Conservation (phyloP, 1,139 yeast species). For the Diutina rugosa region DNA sequence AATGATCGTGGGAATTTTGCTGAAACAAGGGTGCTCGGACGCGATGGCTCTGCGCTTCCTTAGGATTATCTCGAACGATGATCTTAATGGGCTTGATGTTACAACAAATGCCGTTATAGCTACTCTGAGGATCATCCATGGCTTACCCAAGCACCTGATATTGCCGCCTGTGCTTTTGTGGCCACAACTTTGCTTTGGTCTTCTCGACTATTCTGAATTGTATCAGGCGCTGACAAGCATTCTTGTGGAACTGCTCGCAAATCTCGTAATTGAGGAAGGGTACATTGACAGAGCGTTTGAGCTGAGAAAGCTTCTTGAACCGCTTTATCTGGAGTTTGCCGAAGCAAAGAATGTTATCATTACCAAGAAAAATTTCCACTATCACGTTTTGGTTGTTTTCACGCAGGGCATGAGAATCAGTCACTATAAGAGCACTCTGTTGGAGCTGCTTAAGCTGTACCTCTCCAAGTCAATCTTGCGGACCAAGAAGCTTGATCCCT, state of each 20-base stretch:
- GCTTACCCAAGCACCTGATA: conserved; percentile 41
- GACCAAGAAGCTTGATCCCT: not conserved
- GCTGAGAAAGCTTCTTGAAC: not conserved
- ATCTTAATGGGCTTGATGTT: conserved; percentile 14
- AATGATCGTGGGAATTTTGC: conserved; percentile 57
- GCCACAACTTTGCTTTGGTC: conserved; percentile 35
- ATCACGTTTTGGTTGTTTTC: not conserved
- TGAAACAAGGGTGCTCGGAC: conserved; percentile 53
- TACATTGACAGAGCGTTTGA: not conserved
- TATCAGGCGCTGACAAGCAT: conserved; percentile 31
- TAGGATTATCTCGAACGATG: conserved; percentile 15
- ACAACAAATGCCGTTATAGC: conserved; percentile 21
- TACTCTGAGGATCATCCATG: conserved; percentile 49
- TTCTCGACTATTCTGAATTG: conserved; percentile 20
- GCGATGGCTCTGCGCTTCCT: conserved; percentile 38
- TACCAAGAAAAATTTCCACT: not conserved
- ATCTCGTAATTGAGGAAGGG: not conserved
- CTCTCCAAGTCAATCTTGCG: not conserved
- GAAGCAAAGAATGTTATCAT: not conserved
- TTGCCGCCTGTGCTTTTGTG: conserved; percentile 53
- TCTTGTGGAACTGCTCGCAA: not conserved
- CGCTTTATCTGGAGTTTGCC: not conserved
- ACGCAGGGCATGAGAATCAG: not conserved
- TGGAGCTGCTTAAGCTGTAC: not conserved
- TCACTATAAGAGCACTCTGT: not conserved